Percentiles rank a stretch among this genome's conserved stretches.
These are phyloP conservation scores for Baorangia bicolor DNA, from an alignment of 768 basidiomycete species.

Conservation along the genomic window DNA sequence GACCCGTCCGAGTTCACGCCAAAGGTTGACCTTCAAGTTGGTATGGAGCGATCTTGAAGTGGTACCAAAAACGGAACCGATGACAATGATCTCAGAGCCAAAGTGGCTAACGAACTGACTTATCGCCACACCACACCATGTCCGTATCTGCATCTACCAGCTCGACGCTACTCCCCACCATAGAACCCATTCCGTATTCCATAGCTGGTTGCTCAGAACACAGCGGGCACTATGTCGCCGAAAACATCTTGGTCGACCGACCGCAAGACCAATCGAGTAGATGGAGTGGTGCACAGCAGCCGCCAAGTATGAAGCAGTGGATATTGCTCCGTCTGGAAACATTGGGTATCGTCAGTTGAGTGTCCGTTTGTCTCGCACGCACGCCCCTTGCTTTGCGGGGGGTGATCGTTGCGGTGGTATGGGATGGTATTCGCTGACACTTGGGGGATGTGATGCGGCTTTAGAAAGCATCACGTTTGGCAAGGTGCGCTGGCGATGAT, in stretches of 20 bases:
- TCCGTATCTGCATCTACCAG: constrained; percentile 1
- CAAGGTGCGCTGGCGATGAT: constrained; percentile 8
- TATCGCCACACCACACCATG: neutral
- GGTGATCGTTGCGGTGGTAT: neutral
- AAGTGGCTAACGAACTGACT: too few relatives aligned
- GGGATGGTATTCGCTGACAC: neutral
- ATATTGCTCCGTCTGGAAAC: constrained; percentile 62
- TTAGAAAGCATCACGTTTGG: too few relatives aligned
- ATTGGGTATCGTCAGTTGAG: too few relatives aligned
- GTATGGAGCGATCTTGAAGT: too few relatives aligned
- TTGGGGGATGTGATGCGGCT: too few relatives aligned
- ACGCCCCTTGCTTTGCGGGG: neutral
- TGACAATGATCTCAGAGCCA: too few relatives aligned
- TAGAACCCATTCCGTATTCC: constrained; percentile 39
- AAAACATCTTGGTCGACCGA: too few relatives aligned
- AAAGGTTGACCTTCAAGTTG: too few relatives aligned
- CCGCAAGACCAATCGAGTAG: constrained; percentile 60
- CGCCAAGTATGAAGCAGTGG: constrained; percentile 62
- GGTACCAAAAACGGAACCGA: too few relatives aligned
- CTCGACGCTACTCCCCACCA: constrained; percentile 4
- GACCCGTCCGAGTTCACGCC: too few relatives aligned
- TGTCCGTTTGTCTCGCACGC: too few relatives aligned
- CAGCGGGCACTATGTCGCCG: too few relatives aligned
- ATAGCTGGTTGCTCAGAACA: constrained; percentile 63
- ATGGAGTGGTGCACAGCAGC: constrained; percentile 71